Evolutionary conservation across 495 filamentous ascomycete species (phyloP), one percentile per base, ranked within the genome.

Genomic region (Hypoxylon intermedium): DNA sequence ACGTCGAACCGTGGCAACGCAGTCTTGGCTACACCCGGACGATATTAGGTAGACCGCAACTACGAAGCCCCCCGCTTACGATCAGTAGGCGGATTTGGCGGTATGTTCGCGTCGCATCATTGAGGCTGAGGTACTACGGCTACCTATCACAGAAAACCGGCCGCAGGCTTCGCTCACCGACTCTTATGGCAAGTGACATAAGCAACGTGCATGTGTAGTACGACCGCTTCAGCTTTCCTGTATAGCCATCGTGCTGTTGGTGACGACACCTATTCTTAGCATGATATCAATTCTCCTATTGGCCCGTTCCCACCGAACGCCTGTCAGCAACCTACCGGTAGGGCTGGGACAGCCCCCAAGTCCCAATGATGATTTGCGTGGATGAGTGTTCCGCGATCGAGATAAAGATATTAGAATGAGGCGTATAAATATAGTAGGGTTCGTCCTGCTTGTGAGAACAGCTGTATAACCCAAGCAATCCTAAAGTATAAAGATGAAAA

Each of bases 11-110:
- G 31, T 34, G 2, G 36, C 15, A 37, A 37, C n/a, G 36, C 15
- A 9, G 26, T 11, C 3, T 34, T 55, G 33, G 40, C n/a, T 26
- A 60, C 30, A 40, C 48, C 61, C 61, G 54, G 13, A 44, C 7
- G 33, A 40, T 53, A 52, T 55, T 57, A 56, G 26, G 56, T 41
- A 65, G 62, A 65, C 56, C 62, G 61, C 61, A 59, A 65, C 9
- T 59, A 19, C 56, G 42, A 4, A 60, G 50, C 31, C 11, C 37
- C 48, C 12, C 16, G 5, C 7, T 4, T 9, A 0, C 46, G 15
- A 48, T 12, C 26, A 6, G 7, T 31, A 49, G 23, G 40, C 7
- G 7, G 47, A 53, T 60, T 28, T 38, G 18, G 56, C 62, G 62
- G 56, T 55, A 65, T 65, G 40, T 12, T 44, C 1, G 18, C 9